Evolutionary conservation across 345 rosid species (phyloP), one percentile per base, ranked within the genome.

Genomic region (Hibiscus tridactylites): DNA sequence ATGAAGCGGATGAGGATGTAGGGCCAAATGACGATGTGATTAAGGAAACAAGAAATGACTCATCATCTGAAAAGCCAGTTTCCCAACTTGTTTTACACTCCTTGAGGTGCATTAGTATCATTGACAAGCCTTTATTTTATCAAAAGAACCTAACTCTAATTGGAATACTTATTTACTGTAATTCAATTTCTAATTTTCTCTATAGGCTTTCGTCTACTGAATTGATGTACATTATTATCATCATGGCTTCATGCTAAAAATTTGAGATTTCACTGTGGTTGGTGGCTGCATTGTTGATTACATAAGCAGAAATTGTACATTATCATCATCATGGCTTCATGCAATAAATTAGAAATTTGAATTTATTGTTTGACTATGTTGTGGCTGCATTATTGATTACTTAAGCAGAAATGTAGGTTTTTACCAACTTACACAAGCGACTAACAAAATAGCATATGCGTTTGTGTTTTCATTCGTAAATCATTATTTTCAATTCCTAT

Each of bases 1-100:
- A 90, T 70, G 95, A 88, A 75, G 96, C 81, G 8, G 96, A 88
- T 76, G 88, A 77, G 71, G 91, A 81, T 75, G 75, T 66, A 29
- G 77, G 68, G 70, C 69, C 61, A 68, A 46, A 66, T 9, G 78
- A 71, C 21, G 76, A 78, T 57, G 79, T 49, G 79, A 77, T 56
- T 68, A 63, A 46, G 71, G 85, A 79, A 46, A 79, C 76, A 65
- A 71, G 68, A 57, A 61, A 76, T 47, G 83, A 73, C 19, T 70
- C 73, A 63, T 77, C 65, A 5, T 21, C 76, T 58, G 80, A 50
- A 53, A 79, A 76, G 29, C 87, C 77, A 64, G 74, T 84, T 62
- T 78, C 88, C 28, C 85, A 81, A 73, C 71, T 77, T 68, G 78
- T 76, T 46, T 75, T 86, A 17, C 80, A 72, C 72, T 81, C 78